phyloP scores from a whole-genome alignment of 2,329 filamentous ascomycete species.

The Thelonectria blattea region DNA sequence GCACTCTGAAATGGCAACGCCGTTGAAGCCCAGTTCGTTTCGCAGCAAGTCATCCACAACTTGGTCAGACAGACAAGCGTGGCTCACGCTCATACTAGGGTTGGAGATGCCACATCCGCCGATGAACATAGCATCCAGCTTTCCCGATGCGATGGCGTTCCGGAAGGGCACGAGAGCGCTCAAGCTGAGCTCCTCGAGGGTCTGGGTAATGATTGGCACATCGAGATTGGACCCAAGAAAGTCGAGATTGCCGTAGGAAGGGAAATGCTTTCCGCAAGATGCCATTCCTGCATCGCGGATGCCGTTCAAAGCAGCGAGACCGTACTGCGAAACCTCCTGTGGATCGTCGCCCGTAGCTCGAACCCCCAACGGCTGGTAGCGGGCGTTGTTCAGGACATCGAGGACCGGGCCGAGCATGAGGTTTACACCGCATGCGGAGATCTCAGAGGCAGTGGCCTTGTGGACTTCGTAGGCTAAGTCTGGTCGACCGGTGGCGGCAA shows the following conservation, averaged over 20 bases:
- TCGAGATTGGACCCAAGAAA: slow-evolving; percentile 90
- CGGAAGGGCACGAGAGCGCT: slow-evolving; percentile 90
- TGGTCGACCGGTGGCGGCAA: slow-evolving; percentile 88
- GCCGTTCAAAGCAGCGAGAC: slow-evolving; percentile 87
- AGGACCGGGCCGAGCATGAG: slow-evolving; percentile 93
- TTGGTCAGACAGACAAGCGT: slow-evolving; percentile 91
- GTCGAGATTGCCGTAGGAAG: slow-evolving; percentile 93
- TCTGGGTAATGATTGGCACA: slow-evolving; percentile 95
- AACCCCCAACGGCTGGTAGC: slow-evolving; percentile 89
- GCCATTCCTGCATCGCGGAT: slow-evolving; percentile 90
- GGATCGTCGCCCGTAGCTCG: slow-evolving; percentile 91
- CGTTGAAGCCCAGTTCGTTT: slow-evolving; percentile 87
- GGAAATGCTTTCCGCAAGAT: slow-evolving; percentile 95
- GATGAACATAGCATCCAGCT: slow-evolving; percentile 91
- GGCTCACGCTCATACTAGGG: slow-evolving; percentile 90
- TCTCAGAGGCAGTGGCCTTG: slow-evolving; percentile 90
- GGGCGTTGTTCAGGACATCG: slow-evolving; percentile 91
- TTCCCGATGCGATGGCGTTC: slow-evolving; percentile 83
- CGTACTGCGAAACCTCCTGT: slow-evolving; percentile 92
- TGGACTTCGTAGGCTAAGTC: slow-evolving; percentile 89
- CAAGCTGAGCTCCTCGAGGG: slow-evolving; percentile 88
- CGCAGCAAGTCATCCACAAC: slow-evolving; percentile 89
- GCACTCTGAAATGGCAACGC: slow-evolving; percentile 93
- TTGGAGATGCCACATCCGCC: slow-evolving; percentile 93
- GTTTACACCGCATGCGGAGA: slow-evolving; percentile 93